These are phyloP conservation scores for Leptographium lundbergii DNA, from an alignment of 2,329 filamentous ascomycete genomes.

Conservation along the genomic window DNA sequence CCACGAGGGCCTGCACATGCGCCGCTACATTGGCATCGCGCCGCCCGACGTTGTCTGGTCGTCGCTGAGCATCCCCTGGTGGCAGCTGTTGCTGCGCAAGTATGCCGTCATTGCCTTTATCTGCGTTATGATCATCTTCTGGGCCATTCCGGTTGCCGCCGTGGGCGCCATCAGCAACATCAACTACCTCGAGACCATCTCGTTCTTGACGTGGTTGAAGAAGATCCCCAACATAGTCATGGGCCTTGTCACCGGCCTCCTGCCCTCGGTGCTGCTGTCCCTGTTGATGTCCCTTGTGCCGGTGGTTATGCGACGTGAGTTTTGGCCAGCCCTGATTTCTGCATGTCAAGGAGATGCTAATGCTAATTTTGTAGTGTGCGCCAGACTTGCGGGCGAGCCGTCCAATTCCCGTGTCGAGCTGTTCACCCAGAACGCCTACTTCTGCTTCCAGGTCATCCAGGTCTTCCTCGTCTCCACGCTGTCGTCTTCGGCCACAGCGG, in stretches of 20 bases:
- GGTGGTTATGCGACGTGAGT: constrained; percentile 62
- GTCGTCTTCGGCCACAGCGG: constrained; percentile 64
- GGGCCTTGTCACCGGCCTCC: constrained; percentile 71
- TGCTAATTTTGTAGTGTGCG: constrained; percentile 42
- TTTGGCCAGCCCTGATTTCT: not conserved
- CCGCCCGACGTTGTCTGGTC: constrained; percentile 81
- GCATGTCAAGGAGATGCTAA: too few species aligned
- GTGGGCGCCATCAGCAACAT: constrained; percentile 85
- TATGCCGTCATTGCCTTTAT: constrained; percentile 61
- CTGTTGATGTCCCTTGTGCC: constrained; percentile 81
- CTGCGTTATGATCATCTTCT: constrained; percentile 72
- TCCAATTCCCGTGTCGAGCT: constrained; percentile 72
- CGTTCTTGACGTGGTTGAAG: constrained; percentile 60
- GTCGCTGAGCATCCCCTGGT: constrained; percentile 74
- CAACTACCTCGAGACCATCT: constrained; percentile 49
- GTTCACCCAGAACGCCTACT: constrained; percentile 84
- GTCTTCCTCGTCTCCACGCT: constrained; percentile 78
- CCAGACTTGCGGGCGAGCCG: constrained; percentile 68
- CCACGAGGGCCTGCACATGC: constrained; percentile 77
- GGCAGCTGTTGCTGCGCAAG: constrained; percentile 65
- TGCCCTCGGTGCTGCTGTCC: constrained; percentile 68
- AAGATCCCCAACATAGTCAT: constrained; percentile 57
- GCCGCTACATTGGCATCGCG: constrained; percentile 69
- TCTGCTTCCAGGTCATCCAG: constrained; percentile 75
- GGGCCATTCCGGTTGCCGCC: constrained; percentile 60